phyloP scores from a whole-genome alignment of 805 yeast genomes.

The Babjeviella inositovora region DNA sequence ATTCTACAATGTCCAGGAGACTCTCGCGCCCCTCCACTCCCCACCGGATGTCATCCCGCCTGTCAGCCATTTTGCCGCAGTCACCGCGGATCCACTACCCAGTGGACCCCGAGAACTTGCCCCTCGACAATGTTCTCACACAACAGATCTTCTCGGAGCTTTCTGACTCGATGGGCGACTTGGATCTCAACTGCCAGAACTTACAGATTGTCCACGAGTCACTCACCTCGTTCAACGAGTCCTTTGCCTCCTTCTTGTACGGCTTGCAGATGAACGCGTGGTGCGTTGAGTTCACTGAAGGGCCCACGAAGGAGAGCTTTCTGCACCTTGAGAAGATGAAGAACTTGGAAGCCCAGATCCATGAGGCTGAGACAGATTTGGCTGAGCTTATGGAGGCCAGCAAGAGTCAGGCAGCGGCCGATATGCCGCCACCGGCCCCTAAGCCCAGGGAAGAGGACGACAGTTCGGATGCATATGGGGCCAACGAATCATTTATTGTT shows the following conservation, averaged over 20 bases:
- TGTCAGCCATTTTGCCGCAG: conserved; percentile 14
- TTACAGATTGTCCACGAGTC: conserved; percentile 46
- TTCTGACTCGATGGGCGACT: conserved; percentile 31
- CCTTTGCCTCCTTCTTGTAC: conserved; percentile 60
- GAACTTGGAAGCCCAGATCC: too few relatives aligned
- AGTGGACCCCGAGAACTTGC: conserved; percentile 17
- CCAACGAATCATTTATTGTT: too few relatives aligned
- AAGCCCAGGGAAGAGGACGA: too few relatives aligned
- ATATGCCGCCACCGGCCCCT: too few relatives aligned
- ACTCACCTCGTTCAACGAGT: conserved; percentile 55
- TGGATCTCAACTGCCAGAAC: conserved; percentile 42
- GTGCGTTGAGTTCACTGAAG: conserved; percentile 81
- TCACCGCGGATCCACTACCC: conserved; percentile 29
- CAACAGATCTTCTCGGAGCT: conserved; percentile 23
- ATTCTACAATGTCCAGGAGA: too few relatives aligned
- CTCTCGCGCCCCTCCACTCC: too few relatives aligned
- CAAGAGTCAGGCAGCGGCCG: too few relatives aligned
- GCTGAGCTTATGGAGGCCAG: too few relatives aligned
- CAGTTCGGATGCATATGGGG: too few relatives aligned
- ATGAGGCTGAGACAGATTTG: too few relatives aligned
- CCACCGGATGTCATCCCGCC: conserved; percentile 14
- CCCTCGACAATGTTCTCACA: conserved; percentile 20
- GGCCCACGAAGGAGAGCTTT: too few relatives aligned
- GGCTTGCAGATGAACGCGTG: conserved; percentile 79
- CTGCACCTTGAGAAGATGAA: too few relatives aligned